phyloP scores from a whole-genome alignment of 371 early-diverging fungal species.

The Apophysomyces elegans region DNA sequence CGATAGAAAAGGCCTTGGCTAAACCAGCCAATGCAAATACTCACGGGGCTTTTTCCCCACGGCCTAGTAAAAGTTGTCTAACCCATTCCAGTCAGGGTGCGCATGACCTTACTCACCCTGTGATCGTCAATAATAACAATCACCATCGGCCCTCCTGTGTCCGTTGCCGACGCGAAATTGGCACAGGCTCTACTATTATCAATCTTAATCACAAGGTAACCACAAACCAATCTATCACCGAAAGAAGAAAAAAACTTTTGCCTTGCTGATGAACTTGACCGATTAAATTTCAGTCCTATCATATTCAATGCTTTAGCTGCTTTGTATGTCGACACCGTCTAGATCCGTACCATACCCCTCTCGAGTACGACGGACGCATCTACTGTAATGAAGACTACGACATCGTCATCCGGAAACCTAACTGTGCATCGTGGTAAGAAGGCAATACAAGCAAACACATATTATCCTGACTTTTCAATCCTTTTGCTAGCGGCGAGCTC shows the following conservation, averaged over 20 bases:
- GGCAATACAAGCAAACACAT: neutral
- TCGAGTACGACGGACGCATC: conserved; percentile 53
- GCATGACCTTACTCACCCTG: neutral
- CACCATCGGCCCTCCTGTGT: conserved; percentile 8
- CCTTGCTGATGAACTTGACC: neutral
- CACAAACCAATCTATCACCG: too few relatives aligned
- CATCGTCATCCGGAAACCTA: conserved; percentile 27
- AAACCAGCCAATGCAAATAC: too few relatives aligned
- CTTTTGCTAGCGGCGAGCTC: conserved; percentile 35
- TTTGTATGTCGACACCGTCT: conserved; percentile 24
- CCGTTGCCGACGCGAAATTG: conserved; percentile 20
- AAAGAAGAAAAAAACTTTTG: neutral
- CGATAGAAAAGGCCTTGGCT: neutral
- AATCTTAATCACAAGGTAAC: neutral
- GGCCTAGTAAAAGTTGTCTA: neutral
- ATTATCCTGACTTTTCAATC: too few relatives aligned
- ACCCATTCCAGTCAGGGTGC: neutral
- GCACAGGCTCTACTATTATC: neutral
- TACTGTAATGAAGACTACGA: conserved; percentile 65
- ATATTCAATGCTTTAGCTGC: conserved; percentile 28
- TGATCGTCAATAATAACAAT: neutral
- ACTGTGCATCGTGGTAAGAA: conserved; percentile 49
- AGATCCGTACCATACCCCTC: conserved; percentile 17
- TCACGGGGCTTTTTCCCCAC: neutral
- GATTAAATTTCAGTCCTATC: conserved; percentile 17